These are phyloP conservation scores for Calonectria naviculata DNA, from an alignment of 2,329 filamentous ascomycete species.

Conservation along the genomic window DNA sequence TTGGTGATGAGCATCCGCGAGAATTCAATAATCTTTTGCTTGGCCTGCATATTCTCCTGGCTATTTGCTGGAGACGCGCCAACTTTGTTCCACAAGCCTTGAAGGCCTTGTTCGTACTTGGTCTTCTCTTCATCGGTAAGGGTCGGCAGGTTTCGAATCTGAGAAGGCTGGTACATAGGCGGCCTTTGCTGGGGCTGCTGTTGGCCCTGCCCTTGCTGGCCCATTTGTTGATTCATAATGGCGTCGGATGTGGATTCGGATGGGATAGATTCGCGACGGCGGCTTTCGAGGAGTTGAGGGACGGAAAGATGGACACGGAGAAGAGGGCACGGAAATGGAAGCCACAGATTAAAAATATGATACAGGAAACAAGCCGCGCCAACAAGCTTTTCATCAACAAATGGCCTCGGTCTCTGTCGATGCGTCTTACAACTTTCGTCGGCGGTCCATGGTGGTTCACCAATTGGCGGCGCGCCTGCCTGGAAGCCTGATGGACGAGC, in stretches of 20 bases:
- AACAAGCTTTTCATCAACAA: constrained; percentile 2
- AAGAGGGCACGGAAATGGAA: not conserved
- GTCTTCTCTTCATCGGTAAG: constrained; percentile 65
- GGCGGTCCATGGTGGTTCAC: constrained; percentile 6
- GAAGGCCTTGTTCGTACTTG: constrained; percentile 69
- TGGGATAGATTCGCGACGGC: not conserved
- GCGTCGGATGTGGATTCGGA: not conserved
- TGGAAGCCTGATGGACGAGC: constrained; percentile 12
- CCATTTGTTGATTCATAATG: constrained; percentile 40
- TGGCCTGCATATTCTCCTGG: constrained; percentile 60
- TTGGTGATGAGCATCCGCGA: constrained; percentile 67
- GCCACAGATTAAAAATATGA: constrained; percentile 5
- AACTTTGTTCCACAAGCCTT: constrained; percentile 64
- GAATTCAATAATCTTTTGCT: constrained; percentile 70
- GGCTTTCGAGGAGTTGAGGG: not conserved
- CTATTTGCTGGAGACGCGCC: constrained; percentile 60
- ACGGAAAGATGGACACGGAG: not conserved
- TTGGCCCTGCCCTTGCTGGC: constrained; percentile 39
- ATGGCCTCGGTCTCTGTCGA: not conserved
- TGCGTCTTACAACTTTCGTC: constrained; percentile 3
- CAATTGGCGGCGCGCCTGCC: constrained; percentile 12
- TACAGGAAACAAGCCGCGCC: not conserved
- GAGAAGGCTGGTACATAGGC: constrained; percentile 62
- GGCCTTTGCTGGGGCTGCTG: constrained; percentile 39
- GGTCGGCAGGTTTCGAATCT: constrained; percentile 61